A percentile compares a stretch with the other conserved stretches of the same genome.
Conservation (phyloP, 345 rosid species). For the Lagerstroemia speciosa region DNA sequence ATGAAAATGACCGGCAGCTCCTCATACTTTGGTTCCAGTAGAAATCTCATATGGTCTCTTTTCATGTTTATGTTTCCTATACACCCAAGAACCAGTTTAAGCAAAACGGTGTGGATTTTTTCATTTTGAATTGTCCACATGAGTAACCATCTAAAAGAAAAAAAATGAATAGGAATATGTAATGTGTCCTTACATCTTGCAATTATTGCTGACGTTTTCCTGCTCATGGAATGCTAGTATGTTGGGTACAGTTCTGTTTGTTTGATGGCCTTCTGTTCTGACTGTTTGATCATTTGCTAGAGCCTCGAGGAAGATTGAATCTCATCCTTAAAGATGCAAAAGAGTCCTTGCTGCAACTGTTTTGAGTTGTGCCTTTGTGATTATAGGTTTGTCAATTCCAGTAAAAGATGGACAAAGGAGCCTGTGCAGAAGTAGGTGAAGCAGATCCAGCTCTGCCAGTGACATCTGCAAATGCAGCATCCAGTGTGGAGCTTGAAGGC, state of each 20-base stretch:
- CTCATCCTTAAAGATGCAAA: neutral
- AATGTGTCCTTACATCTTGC: too few species aligned
- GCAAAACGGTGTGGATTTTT: too few species aligned
- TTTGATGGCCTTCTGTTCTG: neutral
- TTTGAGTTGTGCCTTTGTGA: neutral
- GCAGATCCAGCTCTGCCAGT: constrained; percentile 22
- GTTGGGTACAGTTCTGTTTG: neutral
- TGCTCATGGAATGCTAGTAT: neutral
- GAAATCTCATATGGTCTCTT: neutral
- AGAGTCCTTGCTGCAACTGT: neutral
- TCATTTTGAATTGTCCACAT: neutral
- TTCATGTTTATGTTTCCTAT: too few species aligned
- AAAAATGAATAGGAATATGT: neutral
- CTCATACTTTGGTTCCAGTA: neutral
- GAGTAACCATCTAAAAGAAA: neutral
- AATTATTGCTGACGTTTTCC: neutral
- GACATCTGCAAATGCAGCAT: constrained; percentile 19
- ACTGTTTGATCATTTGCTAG: neutral
- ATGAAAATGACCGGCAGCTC: too few species aligned
- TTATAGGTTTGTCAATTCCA: neutral
- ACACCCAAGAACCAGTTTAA: too few species aligned
- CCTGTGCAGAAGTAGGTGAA: constrained; percentile 8
- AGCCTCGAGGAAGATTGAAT: neutral
- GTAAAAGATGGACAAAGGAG: constrained; percentile 34
- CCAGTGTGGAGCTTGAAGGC: constrained; percentile 21